These are phyloP conservation scores for Terana coerulea DNA, from an alignment of 768 basidiomycete genomes.

Conservation along the genomic window DNA sequence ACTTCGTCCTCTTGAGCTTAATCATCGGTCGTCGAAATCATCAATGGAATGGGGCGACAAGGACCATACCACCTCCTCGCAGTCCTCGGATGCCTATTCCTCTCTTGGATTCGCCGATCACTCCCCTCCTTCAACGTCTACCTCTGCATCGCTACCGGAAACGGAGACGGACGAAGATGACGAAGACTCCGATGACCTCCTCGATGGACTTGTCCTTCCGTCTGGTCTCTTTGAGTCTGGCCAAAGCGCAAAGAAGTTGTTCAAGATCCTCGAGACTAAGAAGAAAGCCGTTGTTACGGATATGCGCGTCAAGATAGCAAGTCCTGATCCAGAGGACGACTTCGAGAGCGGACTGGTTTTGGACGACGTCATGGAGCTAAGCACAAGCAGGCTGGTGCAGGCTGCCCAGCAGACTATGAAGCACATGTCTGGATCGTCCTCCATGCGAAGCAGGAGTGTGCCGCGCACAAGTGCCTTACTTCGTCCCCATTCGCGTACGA, in stretches of 20 bases:
- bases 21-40: constrained; percentile 75
- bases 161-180: constrained; percentile 62
- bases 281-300: constrained; percentile 54
- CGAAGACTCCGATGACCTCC: constrained; percentile 60
- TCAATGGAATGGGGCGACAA: constrained; percentile 86
- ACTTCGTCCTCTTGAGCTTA: constrained; percentile 71
- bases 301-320: constrained; percentile 47
- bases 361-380: constrained; percentile 79
- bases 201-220: constrained; percentile 81
- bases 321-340: constrained; percentile 74
- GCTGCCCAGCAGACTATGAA: constrained; percentile 43
- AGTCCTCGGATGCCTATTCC: constrained; percentile 86
- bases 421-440: constrained; percentile 24
- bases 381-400: constrained; percentile 66
- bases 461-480: constrained; percentile 46
- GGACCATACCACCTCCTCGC: constrained; percentile 73
- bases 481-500: constrained; percentile 63
- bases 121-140: constrained; percentile 51
- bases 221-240: constrained; percentile 71
- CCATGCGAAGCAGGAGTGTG: constrained; percentile 55
- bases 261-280: constrained; percentile 50
- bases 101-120: constrained; percentile 59
- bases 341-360: constrained; percentile 84
- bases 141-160: constrained; percentile 60
- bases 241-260: constrained; percentile 47